Percentiles rank a stretch among this genome's conserved stretches.
Evolutionary conservation across 306 rosid genomes (phyloP).

Genomic region (Rubus idaeus): DNA sequence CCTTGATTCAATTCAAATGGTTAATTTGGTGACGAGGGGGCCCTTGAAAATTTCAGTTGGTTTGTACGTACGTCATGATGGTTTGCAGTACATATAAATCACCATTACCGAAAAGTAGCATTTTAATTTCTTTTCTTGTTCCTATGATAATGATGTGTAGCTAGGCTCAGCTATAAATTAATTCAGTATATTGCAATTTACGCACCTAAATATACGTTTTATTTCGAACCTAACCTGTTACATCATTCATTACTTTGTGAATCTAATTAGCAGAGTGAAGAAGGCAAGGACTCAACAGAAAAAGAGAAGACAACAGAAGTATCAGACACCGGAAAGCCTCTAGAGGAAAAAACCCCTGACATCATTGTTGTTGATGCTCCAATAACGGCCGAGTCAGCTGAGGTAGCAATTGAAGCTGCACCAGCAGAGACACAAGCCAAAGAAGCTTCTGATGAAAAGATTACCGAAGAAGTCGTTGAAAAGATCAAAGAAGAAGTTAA

Average conservation of each 20-base stretch:
- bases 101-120: not conserved
- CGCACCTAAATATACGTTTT: no score
- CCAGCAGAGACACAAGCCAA: not conserved
- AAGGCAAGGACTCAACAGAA: constrained; percentile 13
- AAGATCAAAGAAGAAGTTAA: constrained; percentile 7
- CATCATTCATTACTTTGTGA: not conserved
- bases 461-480: not conserved
- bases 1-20: not conserved
- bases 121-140: not conserved
- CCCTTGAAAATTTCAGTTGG: not conserved
- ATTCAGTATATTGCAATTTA: not conserved
- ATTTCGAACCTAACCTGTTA: no score
- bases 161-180: no score
- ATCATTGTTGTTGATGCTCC: not conserved
- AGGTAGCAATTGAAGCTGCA: not conserved
- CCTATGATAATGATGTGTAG: not conserved
- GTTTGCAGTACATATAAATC: not conserved
- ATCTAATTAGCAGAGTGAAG: constrained; percentile 4
- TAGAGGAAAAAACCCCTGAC: not conserved
- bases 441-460: not conserved
- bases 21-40: not conserved
- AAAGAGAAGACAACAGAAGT: not conserved
- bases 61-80: not conserved
- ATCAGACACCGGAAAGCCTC: not conserved
- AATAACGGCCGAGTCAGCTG: not conserved